phyloP scores from a whole-genome alignment of 768 basidiomycete genomes.

The Mycena olivaceomarginata region DNA sequence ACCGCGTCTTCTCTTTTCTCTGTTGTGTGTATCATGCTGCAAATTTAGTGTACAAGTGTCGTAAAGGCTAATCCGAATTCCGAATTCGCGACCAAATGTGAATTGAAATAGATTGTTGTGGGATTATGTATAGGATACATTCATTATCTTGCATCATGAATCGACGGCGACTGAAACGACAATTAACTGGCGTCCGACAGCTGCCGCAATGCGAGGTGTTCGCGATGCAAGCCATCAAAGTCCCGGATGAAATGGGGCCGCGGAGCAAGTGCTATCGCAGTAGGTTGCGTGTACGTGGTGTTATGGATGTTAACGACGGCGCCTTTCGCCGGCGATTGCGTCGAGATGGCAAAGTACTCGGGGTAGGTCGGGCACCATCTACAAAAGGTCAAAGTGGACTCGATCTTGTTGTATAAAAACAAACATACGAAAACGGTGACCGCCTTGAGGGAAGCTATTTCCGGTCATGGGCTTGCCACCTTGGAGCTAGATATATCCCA shows the following conservation, averaged over 20 bases:
- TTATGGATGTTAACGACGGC: conserved; percentile 85
- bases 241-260: conserved; percentile 81
- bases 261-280: conserved; percentile 72
- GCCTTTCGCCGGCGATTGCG: conserved; percentile 74
- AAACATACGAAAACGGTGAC: conserved; percentile 76
- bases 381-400: conserved; percentile 29
- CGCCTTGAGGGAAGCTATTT: conserved; percentile 79
- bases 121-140: conserved; percentile 3
- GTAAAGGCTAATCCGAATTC: conserved; percentile 38
- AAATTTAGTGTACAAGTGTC: conserved; percentile 46
- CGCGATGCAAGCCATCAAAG: conserved; percentile 82
- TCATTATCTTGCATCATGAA: conserved; percentile 49
- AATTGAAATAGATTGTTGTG: conserved; percentile 33
- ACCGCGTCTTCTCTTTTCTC: conserved; percentile 43
- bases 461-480: conserved; percentile 87
- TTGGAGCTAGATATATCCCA: conserved; percentile 85
- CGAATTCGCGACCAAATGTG: conserved; percentile 31
- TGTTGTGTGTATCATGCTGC: conserved; percentile 34
- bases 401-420: not conserved
- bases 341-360: conserved; percentile 87
- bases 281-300: conserved; percentile 77
- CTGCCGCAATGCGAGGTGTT: conserved; percentile 81
- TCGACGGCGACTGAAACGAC: conserved; percentile 83
- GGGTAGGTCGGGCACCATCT: conserved; percentile 89
- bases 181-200: conserved; percentile 74